Evolutionary conservation across 495 filamentous ascomycete species (phyloP).

Genomic region (Aspergillus ostianus): DNA sequence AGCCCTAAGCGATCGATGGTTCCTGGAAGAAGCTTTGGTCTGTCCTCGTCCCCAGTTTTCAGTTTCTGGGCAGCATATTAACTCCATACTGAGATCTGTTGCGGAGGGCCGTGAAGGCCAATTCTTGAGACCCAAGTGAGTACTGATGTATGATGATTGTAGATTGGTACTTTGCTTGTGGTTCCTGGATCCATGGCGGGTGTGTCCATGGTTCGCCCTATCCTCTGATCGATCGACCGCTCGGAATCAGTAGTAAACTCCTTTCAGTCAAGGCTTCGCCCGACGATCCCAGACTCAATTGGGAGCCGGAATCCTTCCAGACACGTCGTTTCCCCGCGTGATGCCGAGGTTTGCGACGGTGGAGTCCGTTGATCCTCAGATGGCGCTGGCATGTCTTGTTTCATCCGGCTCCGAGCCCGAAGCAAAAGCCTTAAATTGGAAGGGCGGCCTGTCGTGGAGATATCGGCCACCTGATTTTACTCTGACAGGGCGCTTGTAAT

Average conservation of each 20-base stretch:
- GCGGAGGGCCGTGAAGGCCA: neutral
- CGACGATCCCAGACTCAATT: neutral
- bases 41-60: neutral
- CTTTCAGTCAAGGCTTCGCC: neutral
- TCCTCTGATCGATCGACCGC: neutral
- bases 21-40: neutral
- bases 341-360: neutral
- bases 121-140: neutral
- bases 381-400: neutral
- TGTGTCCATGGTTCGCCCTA: neutral
- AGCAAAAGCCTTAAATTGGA: neutral
- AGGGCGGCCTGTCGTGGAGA: neutral
- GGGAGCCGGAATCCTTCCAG: neutral
- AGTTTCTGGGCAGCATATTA: neutral
- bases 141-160: too few species aligned
- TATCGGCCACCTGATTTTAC: neutral
- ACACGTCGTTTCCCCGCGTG: neutral
- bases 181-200: neutral
- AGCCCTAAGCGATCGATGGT: neutral
- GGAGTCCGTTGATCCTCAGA: neutral
- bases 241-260: too few species aligned
- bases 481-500: neutral
- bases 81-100: neutral
- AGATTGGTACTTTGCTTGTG: too few species aligned
- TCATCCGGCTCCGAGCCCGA: neutral